A percentile compares a stretch with the other conserved stretches of the same genome.
phyloP scores from a whole-genome alignment of 441 rosid genomes.

The Viola pubescens region DNA sequence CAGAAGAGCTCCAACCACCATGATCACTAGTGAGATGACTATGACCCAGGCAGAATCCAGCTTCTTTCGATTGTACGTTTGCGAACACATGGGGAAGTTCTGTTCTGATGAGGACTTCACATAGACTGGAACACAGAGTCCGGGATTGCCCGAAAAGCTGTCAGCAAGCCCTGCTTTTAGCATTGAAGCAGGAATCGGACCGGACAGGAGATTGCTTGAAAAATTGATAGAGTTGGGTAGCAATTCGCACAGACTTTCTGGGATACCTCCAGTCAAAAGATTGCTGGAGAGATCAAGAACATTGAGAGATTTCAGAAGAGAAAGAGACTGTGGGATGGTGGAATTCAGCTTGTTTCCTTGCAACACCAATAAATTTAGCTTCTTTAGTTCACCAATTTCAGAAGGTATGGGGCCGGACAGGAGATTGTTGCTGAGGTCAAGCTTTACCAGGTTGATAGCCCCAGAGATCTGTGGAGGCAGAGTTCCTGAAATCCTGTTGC shows the following conservation, averaged over 20 bases:
- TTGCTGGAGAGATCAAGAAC: slow-evolving; percentile 87
- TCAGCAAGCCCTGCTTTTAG: slow-evolving; percentile 65
- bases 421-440: slow-evolving; percentile 74
- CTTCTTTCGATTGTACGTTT: slow-evolving; percentile 35
- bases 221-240: slow-evolving; percentile 73
- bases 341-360: slow-evolving; percentile 64
- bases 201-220: slow-evolving; percentile 70
- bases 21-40: slow-evolving; percentile 39
- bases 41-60: slow-evolving; percentile 53
- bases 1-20: slow-evolving; percentile 48
- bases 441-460: slow-evolving; percentile 68
- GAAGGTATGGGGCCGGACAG: slow-evolving; percentile 75
- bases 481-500: slow-evolving; percentile 59
- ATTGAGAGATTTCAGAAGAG: slow-evolving; percentile 59
- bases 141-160: slow-evolving; percentile 79
- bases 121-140: slow-evolving; percentile 59
- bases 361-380: slow-evolving; percentile 60
- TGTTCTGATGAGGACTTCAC: slow-evolving; percentile 36
- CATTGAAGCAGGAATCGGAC: slow-evolving; percentile 69
- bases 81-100: slow-evolving; percentile 55
- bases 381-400: slow-evolving; percentile 60
- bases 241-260: slow-evolving; percentile 53
- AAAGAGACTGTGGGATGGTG: slow-evolving; percentile 60
- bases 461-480: slow-evolving; percentile 62
- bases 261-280: slow-evolving; percentile 62